Evolutionary conservation across 306 rosid genomes (phyloP).

Genomic region (Prosopis cineraria): DNA sequence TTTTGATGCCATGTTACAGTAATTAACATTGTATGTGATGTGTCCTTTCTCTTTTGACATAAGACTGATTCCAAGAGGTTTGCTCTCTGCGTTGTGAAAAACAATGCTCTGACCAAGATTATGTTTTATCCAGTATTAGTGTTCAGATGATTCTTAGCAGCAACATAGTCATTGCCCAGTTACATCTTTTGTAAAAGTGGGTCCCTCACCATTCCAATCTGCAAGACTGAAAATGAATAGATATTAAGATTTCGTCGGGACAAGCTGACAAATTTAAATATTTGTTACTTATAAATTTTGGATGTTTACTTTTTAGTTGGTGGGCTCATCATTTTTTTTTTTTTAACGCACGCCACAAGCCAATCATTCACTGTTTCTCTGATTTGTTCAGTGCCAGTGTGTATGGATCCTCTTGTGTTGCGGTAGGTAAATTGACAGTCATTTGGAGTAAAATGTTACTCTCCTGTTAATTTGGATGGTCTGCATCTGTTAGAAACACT

Average conservation of each 20-base stretch:
- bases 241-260: conserved; percentile 10
- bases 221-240: not conserved
- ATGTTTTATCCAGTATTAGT: not conserved
- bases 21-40: not conserved
- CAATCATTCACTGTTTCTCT: not conserved
- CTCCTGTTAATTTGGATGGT: no score
- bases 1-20: not conserved
- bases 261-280: conserved; percentile 20
- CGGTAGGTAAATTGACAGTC: no score
- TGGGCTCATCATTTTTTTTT: not conserved
- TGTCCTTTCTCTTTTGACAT: not conserved
- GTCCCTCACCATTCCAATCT: not conserved
- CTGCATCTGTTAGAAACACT: no score
- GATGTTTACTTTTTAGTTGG: conserved; percentile 9
- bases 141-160: conserved; percentile 1
- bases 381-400: not conserved
- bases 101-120: conserved; percentile 11
- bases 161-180: not conserved
- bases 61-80: not conserved
- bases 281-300: not conserved
- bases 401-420: not conserved
- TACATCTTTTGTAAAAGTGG: conserved; percentile 5
- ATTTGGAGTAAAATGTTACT: no score
- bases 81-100: not conserved
- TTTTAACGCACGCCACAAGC: not conserved